These are phyloP conservation scores for Botryotinia globosa DNA, from an alignment of 2,329 filamentous ascomycete genomes.

Conservation along the genomic window DNA sequence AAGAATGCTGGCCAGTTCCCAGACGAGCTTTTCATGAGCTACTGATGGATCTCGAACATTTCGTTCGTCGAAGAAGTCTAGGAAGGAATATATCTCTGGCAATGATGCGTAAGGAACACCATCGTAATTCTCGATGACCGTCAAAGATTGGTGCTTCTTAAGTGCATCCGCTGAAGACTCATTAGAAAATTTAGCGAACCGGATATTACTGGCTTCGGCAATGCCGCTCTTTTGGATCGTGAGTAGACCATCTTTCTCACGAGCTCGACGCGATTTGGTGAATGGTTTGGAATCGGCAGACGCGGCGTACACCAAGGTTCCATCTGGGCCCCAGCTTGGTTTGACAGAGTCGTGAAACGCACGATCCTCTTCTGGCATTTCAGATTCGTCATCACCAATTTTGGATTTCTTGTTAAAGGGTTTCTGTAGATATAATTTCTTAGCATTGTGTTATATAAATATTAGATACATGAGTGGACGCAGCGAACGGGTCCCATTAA, in stretches of 20 bases:
- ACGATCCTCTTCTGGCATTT: slow-evolving; percentile 62
- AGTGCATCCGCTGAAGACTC: slow-evolving; percentile 58
- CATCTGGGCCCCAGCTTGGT: slow-evolving; percentile 74
- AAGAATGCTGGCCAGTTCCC: slow-evolving; percentile 82
- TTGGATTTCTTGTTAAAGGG: slow-evolving; percentile 80
- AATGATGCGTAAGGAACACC: slow-evolving; percentile 60
- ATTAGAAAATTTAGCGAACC: slow-evolving; percentile 61
- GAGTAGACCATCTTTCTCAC: slow-evolving; percentile 47
- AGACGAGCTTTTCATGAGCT: slow-evolving; percentile 70
- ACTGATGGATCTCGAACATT: slow-evolving; percentile 44
- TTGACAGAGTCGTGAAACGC: slow-evolving; percentile 71
- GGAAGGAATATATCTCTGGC: slow-evolving; percentile 47
- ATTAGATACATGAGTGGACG: slow-evolving; percentile 40
- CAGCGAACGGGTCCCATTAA: slow-evolving; percentile 35
- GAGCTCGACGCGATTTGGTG: slow-evolving; percentile 32
- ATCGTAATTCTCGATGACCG: slow-evolving; percentile 52
- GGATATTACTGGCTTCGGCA: slow-evolving; percentile 61
- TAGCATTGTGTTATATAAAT: slow-evolving; percentile 44
- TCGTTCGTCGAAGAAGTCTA: slow-evolving; percentile 46
- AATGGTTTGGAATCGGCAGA: slow-evolving; percentile 41
- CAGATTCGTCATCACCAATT: slow-evolving; percentile 57
- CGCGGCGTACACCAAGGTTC: slow-evolving; percentile 65
- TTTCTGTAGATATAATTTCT: slow-evolving; percentile 62
- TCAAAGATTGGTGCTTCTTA: slow-evolving; percentile 53
- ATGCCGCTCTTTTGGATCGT: slow-evolving; percentile 55